A percentile compares a stretch with the other conserved stretches of the same genome.
These are phyloP conservation scores for Syzygium grande DNA, from an alignment of 345 rosid genomes.

Conservation along the genomic window DNA sequence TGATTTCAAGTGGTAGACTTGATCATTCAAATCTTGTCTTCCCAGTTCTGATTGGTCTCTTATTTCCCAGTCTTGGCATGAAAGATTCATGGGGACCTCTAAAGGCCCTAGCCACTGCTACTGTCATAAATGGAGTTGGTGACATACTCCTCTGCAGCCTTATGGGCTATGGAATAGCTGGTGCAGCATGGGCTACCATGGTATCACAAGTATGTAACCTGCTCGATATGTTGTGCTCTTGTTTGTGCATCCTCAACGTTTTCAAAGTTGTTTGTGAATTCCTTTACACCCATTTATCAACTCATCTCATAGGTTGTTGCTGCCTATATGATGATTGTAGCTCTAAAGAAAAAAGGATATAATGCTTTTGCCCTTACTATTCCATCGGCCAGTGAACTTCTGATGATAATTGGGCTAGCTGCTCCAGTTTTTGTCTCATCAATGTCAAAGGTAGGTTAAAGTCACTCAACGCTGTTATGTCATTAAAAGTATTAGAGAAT, in stretches of 20 bases:
- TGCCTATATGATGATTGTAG: constrained; percentile 32
- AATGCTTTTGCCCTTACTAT: constrained; percentile 19
- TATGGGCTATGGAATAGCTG: constrained; percentile 27
- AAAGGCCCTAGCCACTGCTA: constrained; percentile 32
- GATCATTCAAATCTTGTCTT: not conserved
- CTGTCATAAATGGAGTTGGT: constrained; percentile 27
- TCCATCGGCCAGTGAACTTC: constrained; percentile 18
- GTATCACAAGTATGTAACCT: constrained; percentile 21
- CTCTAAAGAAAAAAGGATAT: constrained; percentile 29
- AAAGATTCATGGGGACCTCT: constrained; percentile 40
- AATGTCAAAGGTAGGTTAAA: constrained; percentile 26
- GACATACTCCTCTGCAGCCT: constrained; percentile 24
- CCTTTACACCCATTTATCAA: not conserved
- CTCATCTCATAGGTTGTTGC: constrained; percentile 20
- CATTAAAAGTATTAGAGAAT: not conserved
- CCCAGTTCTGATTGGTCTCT: not conserved
- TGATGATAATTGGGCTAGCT: constrained; percentile 21
- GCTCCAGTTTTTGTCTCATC: constrained; percentile 29
- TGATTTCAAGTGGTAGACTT: not conserved
- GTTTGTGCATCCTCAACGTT: not conserved
- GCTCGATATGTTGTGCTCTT: not conserved
- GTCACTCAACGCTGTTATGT: not conserved
- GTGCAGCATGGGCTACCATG: constrained; percentile 44
- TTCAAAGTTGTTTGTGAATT: not conserved
- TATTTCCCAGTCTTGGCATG: constrained; percentile 31